These are phyloP conservation scores for Stipa capillata DNA, from an alignment of 176 grass and related monocot species.

Conservation along the genomic window DNA sequence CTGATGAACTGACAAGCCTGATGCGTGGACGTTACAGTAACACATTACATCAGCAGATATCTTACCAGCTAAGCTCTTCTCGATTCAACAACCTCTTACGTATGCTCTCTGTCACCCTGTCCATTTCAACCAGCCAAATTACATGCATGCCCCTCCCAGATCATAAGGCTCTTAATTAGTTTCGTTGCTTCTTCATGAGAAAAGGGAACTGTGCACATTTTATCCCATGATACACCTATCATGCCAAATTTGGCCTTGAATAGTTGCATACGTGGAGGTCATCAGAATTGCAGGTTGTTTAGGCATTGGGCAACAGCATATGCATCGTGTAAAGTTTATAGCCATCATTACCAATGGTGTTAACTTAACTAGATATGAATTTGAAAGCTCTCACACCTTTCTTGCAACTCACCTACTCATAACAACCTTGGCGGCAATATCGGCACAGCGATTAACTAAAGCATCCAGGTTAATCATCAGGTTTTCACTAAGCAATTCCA, in stretches of 20 bases:
- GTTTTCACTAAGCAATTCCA: neutral
- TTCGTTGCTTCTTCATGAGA: neutral
- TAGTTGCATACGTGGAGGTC: too few species aligned
- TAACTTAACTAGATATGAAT: too few species aligned
- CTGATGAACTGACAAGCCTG: neutral
- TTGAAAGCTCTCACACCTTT: conserved; percentile 44
- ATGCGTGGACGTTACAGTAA: conserved; percentile 2
- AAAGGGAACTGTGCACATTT: neutral
- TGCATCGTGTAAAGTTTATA: too few species aligned
- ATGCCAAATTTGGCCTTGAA: neutral
- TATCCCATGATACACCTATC: conserved; percentile 9
- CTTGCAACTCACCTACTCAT: conserved; percentile 52
- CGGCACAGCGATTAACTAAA: too few species aligned
- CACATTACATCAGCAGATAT: conserved; percentile 25
- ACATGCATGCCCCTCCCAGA: neutral
- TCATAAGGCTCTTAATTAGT: neutral
- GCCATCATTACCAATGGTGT: too few species aligned
- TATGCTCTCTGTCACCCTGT: too few species aligned
- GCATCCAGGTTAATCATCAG: too few species aligned
- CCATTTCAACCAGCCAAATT: neutral
- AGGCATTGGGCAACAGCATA: too few species aligned
- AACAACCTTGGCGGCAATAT: conserved; percentile 45
- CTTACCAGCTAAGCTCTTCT: conserved; percentile 19
- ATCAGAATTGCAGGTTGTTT: neutral
- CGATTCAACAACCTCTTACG: conserved; percentile 2